A percentile compares a stretch with the other conserved stretches of the same genome.
Evolutionary conservation across 228 moss, liverwort and hornwort species (phyloP).

Genomic region (Sphagnum fallax): DNA sequence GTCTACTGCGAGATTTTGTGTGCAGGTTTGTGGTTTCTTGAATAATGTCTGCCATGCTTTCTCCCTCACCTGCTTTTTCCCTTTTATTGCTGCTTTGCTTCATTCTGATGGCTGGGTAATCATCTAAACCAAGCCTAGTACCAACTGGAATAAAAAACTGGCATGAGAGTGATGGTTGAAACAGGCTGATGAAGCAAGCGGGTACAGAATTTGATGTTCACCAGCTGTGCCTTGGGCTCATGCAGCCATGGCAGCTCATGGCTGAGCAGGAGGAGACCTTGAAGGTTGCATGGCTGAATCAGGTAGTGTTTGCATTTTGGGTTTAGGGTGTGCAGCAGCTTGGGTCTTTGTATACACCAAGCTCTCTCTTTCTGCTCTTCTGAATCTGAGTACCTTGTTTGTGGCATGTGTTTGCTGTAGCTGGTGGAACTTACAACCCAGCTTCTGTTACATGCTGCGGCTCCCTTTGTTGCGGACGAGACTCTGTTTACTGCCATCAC

Average conservation of each 20-base stretch:
- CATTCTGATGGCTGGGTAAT: not conserved
- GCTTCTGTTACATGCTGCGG: slow-evolving; percentile 86
- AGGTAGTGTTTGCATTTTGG: slow-evolving; percentile 28
- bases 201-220: slow-evolving; percentile 92
- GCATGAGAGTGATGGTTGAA: slow-evolving; percentile 1
- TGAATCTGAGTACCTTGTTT: too few relatives aligned
- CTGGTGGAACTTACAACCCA: slow-evolving; percentile 97
- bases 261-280: slow-evolving; percentile 86
- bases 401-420: slow-evolving; percentile 19
- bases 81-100: not conserved
- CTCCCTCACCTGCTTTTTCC: not conserved
- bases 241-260: slow-evolving; percentile 98
- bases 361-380: too few relatives aligned
- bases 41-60: slow-evolving; percentile 4
- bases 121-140: too few relatives aligned
- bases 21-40: slow-evolving; percentile 39
- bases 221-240: slow-evolving; percentile 86
- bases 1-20: slow-evolving; percentile 74
- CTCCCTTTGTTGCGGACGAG: slow-evolving; percentile 84
- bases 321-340: slow-evolving; percentile 5
- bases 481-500: slow-evolving; percentile 60
- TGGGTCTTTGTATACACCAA: not conserved
- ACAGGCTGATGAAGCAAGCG: slow-evolving; percentile 97
- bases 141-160: not conserved
- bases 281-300: slow-evolving; percentile 90